Percentiles rank a stretch among this genome's conserved stretches.
phyloP scores from a whole-genome alignment of 768 basidiomycete genomes.

The Tylopilus plumbeoviolaceoides region DNA sequence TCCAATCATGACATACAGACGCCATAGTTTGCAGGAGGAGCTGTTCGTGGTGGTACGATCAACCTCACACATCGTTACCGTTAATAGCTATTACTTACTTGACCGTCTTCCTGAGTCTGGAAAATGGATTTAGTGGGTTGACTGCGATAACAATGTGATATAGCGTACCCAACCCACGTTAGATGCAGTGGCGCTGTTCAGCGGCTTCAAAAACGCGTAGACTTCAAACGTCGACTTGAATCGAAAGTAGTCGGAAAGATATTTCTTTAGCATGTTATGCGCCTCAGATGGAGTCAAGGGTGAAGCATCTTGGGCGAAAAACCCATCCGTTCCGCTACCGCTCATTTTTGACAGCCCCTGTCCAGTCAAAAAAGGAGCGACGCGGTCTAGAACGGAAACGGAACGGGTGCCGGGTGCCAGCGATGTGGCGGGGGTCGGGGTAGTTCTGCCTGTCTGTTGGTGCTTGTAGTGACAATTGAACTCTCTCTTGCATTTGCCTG shows the following conservation, averaged over 20 bases:
- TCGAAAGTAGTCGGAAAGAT: constrained; percentile 39
- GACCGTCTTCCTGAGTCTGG: constrained; percentile 48
- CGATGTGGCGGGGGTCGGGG: constrained; percentile 7
- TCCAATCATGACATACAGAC: constrained; percentile 26
- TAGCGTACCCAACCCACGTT: constrained; percentile 41
- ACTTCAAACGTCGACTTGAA: constrained; percentile 41
- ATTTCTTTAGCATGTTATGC: constrained; percentile 42
- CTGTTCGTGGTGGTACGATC: constrained; percentile 17
- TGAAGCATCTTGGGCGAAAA: constrained; percentile 33
- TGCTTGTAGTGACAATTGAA: constrained; percentile 46
- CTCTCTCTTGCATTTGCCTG: constrained; percentile 43
- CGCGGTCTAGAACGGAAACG: constrained; percentile 13
- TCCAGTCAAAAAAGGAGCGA: constrained; percentile 45
- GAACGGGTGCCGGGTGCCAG: constrained; percentile 1
- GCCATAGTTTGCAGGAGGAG: constrained; percentile 38
- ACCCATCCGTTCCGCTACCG: constrained; percentile 41
- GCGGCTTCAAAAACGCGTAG: constrained; percentile 39
- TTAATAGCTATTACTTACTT: constrained; percentile 33
- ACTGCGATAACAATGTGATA: not conserved
- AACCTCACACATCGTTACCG: constrained; percentile 5
- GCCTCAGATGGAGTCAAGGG: constrained; percentile 43
- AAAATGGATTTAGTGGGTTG: not conserved
- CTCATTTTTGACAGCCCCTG: constrained; percentile 42
- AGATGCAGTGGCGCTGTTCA: constrained; percentile 37
- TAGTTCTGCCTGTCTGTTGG: constrained; percentile 6